These are phyloP conservation scores for Yarrowia osloensis DNA, from an alignment of 805 yeast species.

Conservation along the genomic window DNA sequence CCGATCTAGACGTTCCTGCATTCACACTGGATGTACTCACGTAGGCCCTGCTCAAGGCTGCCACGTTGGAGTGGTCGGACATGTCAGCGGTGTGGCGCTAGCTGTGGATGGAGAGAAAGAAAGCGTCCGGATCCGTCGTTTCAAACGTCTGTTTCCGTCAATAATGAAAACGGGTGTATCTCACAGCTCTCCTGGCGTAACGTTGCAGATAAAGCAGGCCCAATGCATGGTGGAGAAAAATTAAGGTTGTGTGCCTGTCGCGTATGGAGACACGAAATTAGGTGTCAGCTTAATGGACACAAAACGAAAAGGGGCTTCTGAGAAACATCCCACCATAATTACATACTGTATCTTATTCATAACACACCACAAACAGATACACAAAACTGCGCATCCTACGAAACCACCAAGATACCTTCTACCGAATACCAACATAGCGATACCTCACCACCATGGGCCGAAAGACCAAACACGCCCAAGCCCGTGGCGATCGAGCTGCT, in stretches of 20 bases:
- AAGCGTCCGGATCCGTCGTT: not conserved
- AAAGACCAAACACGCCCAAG: not conserved
- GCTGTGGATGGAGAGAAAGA: not conserved
- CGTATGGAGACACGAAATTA: not conserved
- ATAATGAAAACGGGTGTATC: not conserved
- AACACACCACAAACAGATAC: not conserved
- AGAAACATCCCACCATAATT: too few relatives aligned
- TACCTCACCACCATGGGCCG: conserved; percentile 1
- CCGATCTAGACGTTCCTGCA: too few relatives aligned
- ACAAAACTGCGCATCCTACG: too few relatives aligned
- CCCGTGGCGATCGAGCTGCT: conserved; percentile 4
- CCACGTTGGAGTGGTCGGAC: not conserved
- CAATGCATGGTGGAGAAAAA: not conserved
- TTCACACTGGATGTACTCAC: not conserved
- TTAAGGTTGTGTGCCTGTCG: conserved; percentile 4
- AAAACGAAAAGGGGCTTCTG: not conserved
- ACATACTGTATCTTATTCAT: not conserved
- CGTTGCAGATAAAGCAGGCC: conserved; percentile 9
- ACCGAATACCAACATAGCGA: not conserved
- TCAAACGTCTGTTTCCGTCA: not conserved
- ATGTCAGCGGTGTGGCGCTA: not conserved
- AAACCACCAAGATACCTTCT: not conserved
- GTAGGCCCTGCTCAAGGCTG: not conserved
- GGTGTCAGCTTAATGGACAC: not conserved
- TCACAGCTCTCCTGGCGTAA: not conserved